Base-by-base conservation (phyloP, 495 filamentous ascomycete genomes). In the Daldinia caldariorum region DNA sequence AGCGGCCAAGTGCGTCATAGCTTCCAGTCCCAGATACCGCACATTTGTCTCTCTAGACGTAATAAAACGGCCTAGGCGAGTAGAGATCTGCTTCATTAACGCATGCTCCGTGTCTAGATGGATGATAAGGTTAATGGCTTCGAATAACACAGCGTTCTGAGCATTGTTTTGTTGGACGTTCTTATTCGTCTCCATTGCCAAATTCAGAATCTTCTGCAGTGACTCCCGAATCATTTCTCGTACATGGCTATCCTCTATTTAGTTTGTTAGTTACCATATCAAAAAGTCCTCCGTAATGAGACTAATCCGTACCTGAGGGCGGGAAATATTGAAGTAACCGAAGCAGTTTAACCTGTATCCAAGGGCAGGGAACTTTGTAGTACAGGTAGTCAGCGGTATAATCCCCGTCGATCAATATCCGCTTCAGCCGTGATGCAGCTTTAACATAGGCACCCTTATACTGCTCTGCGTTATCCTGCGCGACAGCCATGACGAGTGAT, bases 81-180 rank as follows among this genome's bases (percentile, higher is more conserved):
- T 85, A n/a, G 95, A 97, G 53, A 98, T 97, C 71, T 98, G 94
- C 71, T 97, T 90, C 94, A 98, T 98, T 49, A 99, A 83, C 20
- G 89, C 90, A 68, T 94, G 92, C 74, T 99, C 96, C 5, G 94
- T 97, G 70, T 98, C 96, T n/a, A 99, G 88, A 70, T 98, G 96
- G 61, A 99, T 99, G 64, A 97, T 94, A 58, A 99, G 89, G 75
- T 98, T 97, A 79, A 99, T 98, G 53, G 94, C 96, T 83, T 99
- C 96, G 70, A 99, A 99, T 0, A 99, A 86, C 29, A 99, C 92
- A 0, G 96, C 96, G 73, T 99, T 98, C 74, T 98, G 96, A 0
- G 96, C 96, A 80, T 99, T 99, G 77, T 99, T 99, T 77, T 99
- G 95, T 80, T 99, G 96, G 14, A 98, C 96, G 70, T 99, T 98